Percentiles rank a stretch among this genome's conserved stretches.
Conservation (phyloP, 805 yeast species). For the Scheffersomyces spartinae region DNA sequence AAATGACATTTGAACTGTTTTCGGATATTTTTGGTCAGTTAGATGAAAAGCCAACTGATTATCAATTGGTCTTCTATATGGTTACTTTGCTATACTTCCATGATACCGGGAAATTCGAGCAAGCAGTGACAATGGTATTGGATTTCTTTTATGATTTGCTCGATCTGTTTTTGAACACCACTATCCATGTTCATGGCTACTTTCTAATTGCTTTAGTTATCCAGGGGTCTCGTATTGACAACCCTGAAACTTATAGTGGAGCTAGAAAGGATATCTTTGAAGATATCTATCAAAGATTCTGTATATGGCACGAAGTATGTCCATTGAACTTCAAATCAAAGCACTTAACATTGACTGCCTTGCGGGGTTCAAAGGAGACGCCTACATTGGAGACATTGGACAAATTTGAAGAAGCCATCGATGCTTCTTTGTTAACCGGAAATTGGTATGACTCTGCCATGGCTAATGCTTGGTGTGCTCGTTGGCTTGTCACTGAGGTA, state of each 20-base stretch:
- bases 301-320: conserved; percentile 21
- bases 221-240: conserved; percentile 9
- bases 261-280: conserved; percentile 11
- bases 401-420: conserved; percentile 33
- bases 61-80: conserved; percentile 5
- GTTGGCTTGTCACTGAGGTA: conserved; percentile 18
- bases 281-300: conserved; percentile 12
- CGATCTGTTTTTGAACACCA: conserved; percentile 11
- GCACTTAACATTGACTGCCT: conserved; percentile 21
- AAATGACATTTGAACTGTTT: conserved; percentile 5
- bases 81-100: conserved; percentile 6
- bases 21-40: conserved; percentile 1
- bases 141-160: conserved; percentile 8
- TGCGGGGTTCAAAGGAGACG: conserved; percentile 8
- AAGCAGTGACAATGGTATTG: conserved; percentile 8
- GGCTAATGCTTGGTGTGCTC: conserved; percentile 30
- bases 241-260: conserved; percentile 8
- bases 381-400: conserved; percentile 30
- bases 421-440: conserved; percentile 17
- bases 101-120: conserved; percentile 8
- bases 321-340: conserved; percentile 30
- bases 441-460: conserved; percentile 27
- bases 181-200: conserved; percentile 13
- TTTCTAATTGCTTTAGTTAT: conserved; percentile 9
- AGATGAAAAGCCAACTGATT: conserved; percentile 3